A percentile compares a stretch with the other conserved stretches of the same genome.
Evolutionary conservation across 2,329 filamentous ascomycete species (phyloP).

Genomic region (Thielaviopsis punctulata): DNA sequence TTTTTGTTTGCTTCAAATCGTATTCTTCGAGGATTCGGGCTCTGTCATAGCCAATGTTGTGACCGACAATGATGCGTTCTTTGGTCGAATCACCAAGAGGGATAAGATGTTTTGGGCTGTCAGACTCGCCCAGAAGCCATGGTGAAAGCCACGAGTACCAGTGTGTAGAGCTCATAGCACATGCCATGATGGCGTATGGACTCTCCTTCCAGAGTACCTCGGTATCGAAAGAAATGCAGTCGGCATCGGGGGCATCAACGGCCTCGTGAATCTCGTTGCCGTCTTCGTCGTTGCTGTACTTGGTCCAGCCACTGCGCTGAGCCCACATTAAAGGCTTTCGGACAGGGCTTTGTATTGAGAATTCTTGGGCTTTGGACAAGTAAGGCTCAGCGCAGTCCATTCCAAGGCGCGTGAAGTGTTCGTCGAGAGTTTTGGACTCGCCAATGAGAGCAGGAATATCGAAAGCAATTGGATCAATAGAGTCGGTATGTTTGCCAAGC

Average conservation of each 20-base stretch:
- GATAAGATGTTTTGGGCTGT: constrained; percentile 63
- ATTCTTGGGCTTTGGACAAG: constrained; percentile 55
- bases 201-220: constrained; percentile 94
- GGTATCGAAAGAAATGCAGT: constrained; percentile 81
- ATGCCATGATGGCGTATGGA: constrained; percentile 91
- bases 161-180: constrained; percentile 69
- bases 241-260: constrained; percentile 61
- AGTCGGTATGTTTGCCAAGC: constrained; percentile 76
- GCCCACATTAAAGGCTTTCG: constrained; percentile 55
- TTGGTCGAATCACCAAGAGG: constrained; percentile 63
- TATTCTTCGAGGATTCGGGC: constrained; percentile 85
- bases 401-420: constrained; percentile 84
- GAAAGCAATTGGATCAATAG: constrained; percentile 59
- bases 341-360: constrained; percentile 44
- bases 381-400: constrained; percentile 78
- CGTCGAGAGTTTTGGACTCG: constrained; percentile 49
- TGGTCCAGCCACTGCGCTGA: constrained; percentile 77
- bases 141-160: constrained; percentile 98
- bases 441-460: constrained; percentile 70
- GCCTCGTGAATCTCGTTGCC: constrained; percentile 31
- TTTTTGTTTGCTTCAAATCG: constrained; percentile 61
- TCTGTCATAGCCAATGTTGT: constrained; percentile 91
- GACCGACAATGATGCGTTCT: constrained; percentile 69
- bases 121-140: constrained; percentile 74
- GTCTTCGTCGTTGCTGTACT: constrained; percentile 60